Evolutionary conservation across 2,329 filamentous ascomycete species (phyloP), one percentile per base, ranked within the genome.

Genomic region (Knoxdaviesia capensis): DNA sequence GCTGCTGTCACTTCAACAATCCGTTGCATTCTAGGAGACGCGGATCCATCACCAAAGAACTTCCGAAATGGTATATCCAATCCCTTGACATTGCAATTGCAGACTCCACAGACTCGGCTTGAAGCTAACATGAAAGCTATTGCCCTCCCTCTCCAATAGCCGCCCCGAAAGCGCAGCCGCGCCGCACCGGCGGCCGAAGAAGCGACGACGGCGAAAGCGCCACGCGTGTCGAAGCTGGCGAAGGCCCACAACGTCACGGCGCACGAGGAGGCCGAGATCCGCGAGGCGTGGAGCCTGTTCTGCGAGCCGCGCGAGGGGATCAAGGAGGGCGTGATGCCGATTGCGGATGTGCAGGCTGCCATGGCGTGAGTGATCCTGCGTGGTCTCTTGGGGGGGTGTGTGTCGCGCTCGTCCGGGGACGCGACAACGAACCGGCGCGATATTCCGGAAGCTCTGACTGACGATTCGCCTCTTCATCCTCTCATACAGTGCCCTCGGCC

Each of bases 281-380:
- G 75, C 52, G 87, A 94, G 59, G 87, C 87, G 9, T 96, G 90
- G 58, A 68, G 72, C 28, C 69, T 96, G 6, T 98, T 96, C 57
- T 65, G 77, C 1, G 69, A 80, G 49, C 74, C 77, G 34, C 74
- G 74, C 58, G 68, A 76, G 20, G 74, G 79, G 41, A 78, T 87
- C 51, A 83, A 84, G 53, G 64, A 79, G 43, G 79, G 78, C 45
- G 75, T 82, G 10, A 69, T 85, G 41, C 71, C 72, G 8, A 74
- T 71, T 4, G 65, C 66, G 51, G 78, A 84, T 54, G 69, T 87
- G 48, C 69, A 78, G 47, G 74, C 79, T 40, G 80, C 78, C 33
- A 68, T 87, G 55, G 73, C 80, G 80, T 88, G 69, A 41, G 69
- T 60, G 34, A 7, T 11, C 6, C 35, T 34, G 3, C 32, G n/a